Base-by-base conservation (phyloP, 2,329 filamentous ascomycete species). In the Colletotrichum sp. region DNA sequence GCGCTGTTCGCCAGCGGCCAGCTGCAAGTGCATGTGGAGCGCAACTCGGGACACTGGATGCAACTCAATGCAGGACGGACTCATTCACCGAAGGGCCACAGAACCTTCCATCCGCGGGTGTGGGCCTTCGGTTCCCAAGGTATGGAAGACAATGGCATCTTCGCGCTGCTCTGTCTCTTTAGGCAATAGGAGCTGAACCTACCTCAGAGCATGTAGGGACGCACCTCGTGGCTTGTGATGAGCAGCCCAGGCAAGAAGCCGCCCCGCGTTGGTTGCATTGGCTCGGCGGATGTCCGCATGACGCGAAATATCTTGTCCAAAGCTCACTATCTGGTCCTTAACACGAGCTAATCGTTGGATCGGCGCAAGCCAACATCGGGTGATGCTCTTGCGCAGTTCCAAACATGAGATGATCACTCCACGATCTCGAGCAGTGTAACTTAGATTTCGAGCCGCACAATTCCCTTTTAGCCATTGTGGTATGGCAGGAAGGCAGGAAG, bases 351-450 rank as follows among this genome's bases (percentile, higher is more conserved):
- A 44, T 52, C 49, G n/a, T 65, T 52, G 60, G 72, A 49, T 59
- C 30, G 60, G 52, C 24, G 52, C n/a, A 32, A 15, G 26, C 12
- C 18, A 52, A 68, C 34, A 44, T 69, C 57, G 64, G 69, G 57
- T 34, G 63, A 64, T 73, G 69, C 62, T 34, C 16, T 64, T 36
- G n/a, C 44, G 63, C 32, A 26, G 18, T 62, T 24, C 21, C 28
- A 21, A 49, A 57, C 69, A 68, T 67, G 63, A 63, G 73, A 72
- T 60, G 72, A 72, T 72, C 69, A 60, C 49, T 71, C 60, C 30
- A 59, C 62, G 28, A 36, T 57, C 39, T 62, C 21, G n/a, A 30
- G 36, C 70, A 26, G 21, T n/a, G n/a, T 21, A 32, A 39, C 34
- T 30, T 30, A 30, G 18, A 49, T 13, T 52, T 52, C n/a, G 44